A percentile compares a stretch with the other conserved stretches of the same genome.
These are phyloP conservation scores for Anethum foeniculum DNA, from an alignment of 140 eudicot species.

Conservation along the genomic window DNA sequence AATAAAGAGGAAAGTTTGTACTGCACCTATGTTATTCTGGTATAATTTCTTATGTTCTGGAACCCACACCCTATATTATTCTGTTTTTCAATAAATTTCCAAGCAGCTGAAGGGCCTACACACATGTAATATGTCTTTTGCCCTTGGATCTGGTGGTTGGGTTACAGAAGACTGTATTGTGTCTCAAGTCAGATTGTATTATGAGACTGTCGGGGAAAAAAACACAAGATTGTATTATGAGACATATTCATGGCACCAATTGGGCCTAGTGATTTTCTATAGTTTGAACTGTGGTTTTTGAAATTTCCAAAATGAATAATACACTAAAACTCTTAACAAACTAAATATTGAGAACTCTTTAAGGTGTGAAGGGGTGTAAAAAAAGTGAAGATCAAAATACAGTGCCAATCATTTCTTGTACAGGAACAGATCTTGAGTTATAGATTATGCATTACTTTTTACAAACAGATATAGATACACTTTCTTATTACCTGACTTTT, in stretches of 20 bases:
- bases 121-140: background rate
- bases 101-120: background rate
- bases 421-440: background rate
- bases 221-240: background rate
- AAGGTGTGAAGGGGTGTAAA: background rate
- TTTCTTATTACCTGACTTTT: conserved; percentile 10
- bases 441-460: background rate
- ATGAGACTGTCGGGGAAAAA: background rate
- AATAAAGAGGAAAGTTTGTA: background rate
- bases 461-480: background rate
- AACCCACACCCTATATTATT: background rate
- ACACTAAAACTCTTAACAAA: background rate
- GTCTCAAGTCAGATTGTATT: conserved; percentile 1
- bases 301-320: background rate
- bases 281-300: background rate
- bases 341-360: background rate
- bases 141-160: background rate
- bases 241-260: background rate
- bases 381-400: background rate
- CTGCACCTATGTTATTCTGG: background rate
- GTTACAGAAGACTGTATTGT: background rate
- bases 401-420: background rate
- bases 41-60: background rate
- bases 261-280: background rate
- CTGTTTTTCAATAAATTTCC: background rate